phyloP scores from a whole-genome alignment of 179 eudicot species.

The Amaranthus tricolor region DNA sequence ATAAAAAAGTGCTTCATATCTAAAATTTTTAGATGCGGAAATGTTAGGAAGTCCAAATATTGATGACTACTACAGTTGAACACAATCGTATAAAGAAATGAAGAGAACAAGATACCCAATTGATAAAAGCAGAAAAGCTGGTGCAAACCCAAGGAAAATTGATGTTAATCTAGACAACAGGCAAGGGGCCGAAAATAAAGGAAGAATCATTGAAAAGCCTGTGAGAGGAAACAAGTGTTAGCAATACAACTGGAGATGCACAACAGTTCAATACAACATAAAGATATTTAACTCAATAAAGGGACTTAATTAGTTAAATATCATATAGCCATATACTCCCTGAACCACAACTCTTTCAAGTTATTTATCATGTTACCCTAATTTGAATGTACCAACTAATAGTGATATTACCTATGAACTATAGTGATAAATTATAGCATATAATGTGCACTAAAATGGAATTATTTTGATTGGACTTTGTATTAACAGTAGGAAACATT shows the following conservation, averaged over 20 bases:
- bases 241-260: constrained; percentile 6
- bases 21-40: constrained; percentile 30
- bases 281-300: background rate
- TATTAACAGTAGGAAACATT: no score
- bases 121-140: constrained; percentile 83
- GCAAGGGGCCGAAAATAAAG: constrained; percentile 79
- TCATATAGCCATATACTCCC: no score
- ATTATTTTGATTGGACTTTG: no score
- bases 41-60: constrained; percentile 8
- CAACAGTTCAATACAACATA: background rate
- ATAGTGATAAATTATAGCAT: no score
- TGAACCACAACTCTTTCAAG: no score
- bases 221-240: constrained; percentile 23
- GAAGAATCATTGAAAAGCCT: constrained; percentile 84
- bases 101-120: constrained; percentile 64
- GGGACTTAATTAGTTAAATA: background rate
- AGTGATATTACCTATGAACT: no score
- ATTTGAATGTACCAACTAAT: no score
- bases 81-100: constrained; percentile 9
- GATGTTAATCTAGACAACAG: constrained; percentile 81
- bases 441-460: no score
- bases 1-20: constrained; percentile 95
- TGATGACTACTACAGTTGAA: constrained; percentile 2
- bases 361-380: no score
- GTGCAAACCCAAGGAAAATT: constrained; percentile 96